Evolutionary conservation across 306 rosid species (phyloP).

Genomic region (Trifolium dubium): DNA sequence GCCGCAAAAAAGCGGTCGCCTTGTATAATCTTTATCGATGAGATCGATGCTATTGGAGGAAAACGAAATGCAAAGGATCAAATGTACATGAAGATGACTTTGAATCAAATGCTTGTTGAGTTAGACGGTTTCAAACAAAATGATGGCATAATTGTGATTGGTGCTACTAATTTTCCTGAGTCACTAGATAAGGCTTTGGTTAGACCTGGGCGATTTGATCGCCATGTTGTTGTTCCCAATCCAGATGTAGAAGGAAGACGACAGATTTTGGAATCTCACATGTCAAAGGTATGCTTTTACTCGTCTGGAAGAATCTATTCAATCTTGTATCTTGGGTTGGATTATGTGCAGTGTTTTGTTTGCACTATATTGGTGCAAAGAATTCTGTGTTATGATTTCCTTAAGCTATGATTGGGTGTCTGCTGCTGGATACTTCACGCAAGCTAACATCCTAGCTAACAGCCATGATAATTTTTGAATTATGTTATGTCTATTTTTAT

Average conservation of each 20-base stretch:
- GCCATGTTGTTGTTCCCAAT: slow-evolving; percentile 83
- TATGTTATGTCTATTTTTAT: background rate
- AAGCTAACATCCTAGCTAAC: background rate
- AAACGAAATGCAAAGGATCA: slow-evolving; percentile 78
- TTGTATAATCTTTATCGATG: slow-evolving; percentile 91
- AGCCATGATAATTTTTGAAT: background rate
- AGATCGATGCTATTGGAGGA: slow-evolving; percentile 94
- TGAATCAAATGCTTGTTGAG: slow-evolving; percentile 93
- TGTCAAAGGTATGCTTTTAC: slow-evolving; percentile 73
- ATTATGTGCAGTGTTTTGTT: background rate
- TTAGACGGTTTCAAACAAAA: slow-evolving; percentile 97
- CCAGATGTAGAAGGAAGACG: slow-evolving; percentile 98
- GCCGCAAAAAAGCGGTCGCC: slow-evolving; percentile 95
- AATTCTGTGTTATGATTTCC: background rate
- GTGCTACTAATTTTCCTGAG: slow-evolving; percentile 88
- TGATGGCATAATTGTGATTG: slow-evolving; percentile 94
- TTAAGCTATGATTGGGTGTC: slow-evolving; percentile 16
- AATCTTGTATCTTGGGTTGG: slow-evolving; percentile 31
- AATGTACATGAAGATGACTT: slow-evolving; percentile 86
- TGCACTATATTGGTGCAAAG: background rate
- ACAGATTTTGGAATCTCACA: slow-evolving; percentile 87
- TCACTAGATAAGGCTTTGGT: slow-evolving; percentile 89
- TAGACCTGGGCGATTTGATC: slow-evolving; percentile 94
- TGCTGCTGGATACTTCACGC: background rate
- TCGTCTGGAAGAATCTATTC: background rate